These are phyloP conservation scores for Fonsecaea multimorphosa DNA, from an alignment of 2,329 filamentous ascomycete genomes.

Conservation along the genomic window DNA sequence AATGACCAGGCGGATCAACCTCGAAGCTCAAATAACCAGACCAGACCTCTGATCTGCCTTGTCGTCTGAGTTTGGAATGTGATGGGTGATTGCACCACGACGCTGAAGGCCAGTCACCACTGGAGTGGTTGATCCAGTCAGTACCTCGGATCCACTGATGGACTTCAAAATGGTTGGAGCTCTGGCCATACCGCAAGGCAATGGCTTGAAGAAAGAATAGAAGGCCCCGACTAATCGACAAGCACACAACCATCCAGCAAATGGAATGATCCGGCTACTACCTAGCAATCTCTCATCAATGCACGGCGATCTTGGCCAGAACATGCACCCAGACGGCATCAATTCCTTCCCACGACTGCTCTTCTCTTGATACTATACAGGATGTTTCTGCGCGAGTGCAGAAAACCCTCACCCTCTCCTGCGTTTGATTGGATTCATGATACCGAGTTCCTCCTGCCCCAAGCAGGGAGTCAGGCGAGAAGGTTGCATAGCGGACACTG, in stretches of 20 bases:
- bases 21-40: not conserved
- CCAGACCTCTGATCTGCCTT: not conserved
- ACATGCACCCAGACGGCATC: too few species aligned
- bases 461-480: too few species aligned
- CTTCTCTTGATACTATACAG: too few species aligned
- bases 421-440: too few species aligned
- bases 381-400: too few species aligned
- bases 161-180: not conserved
- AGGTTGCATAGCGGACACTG: too few species aligned
- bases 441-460: too few species aligned
- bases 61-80: slow-evolving; percentile 28
- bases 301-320: not conserved
- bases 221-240: not conserved
- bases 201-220: not conserved
- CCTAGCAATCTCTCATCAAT: not conserved
- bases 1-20: not conserved
- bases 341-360: too few species aligned
- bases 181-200: not conserved
- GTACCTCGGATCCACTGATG: not conserved
- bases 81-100: slow-evolving; percentile 11
- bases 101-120: not conserved
- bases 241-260: not conserved
- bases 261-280: not conserved
- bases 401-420: too few species aligned
- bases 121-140: not conserved